Evolutionary conservation across 2,329 filamentous ascomycete genomes (phyloP).

Genomic region (Colletotrichum godetiae): DNA sequence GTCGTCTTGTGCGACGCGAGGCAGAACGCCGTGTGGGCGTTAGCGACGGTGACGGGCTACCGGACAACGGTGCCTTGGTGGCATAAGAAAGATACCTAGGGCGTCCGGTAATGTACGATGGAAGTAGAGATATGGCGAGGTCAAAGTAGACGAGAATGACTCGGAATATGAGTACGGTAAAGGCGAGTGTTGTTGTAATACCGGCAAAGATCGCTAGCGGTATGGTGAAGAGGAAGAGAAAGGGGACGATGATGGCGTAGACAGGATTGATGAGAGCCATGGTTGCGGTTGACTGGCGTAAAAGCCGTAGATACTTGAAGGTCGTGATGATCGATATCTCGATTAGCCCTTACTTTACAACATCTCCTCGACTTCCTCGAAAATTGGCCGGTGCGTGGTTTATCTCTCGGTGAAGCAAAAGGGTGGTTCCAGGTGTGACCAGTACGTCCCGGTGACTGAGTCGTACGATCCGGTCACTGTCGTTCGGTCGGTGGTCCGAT

Average conservation of each 20-base stretch:
- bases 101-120: conserved; percentile 62
- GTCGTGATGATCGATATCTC: conserved; percentile 9
- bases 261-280: conserved; percentile 67
- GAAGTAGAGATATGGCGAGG: conserved; percentile 67
- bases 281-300: conserved; percentile 27
- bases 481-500: conserved; percentile 35
- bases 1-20: conserved; percentile 24
- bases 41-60: conserved; percentile 35
- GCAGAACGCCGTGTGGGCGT: conserved; percentile 31
- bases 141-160: conserved; percentile 73
- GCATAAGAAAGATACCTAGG: conserved; percentile 44
- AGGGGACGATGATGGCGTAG: conserved; percentile 69
- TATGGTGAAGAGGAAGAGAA: conserved; percentile 71
- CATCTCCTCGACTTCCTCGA: conserved; percentile 17
- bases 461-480: conserved; percentile 31
- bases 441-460: conserved; percentile 25
- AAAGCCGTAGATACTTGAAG: neutral
- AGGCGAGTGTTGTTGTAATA: conserved; percentile 71
- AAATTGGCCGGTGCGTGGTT: conserved; percentile 3
- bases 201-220: conserved; percentile 72
- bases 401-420: conserved; percentile 4
- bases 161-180: conserved; percentile 70
- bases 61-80: conserved; percentile 38
- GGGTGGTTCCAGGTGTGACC: conserved; percentile 14
- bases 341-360: conserved; percentile 5